These are phyloP conservation scores for Nyssa sinensis DNA, from an alignment of 148 eudicot species.

Conservation along the genomic window DNA sequence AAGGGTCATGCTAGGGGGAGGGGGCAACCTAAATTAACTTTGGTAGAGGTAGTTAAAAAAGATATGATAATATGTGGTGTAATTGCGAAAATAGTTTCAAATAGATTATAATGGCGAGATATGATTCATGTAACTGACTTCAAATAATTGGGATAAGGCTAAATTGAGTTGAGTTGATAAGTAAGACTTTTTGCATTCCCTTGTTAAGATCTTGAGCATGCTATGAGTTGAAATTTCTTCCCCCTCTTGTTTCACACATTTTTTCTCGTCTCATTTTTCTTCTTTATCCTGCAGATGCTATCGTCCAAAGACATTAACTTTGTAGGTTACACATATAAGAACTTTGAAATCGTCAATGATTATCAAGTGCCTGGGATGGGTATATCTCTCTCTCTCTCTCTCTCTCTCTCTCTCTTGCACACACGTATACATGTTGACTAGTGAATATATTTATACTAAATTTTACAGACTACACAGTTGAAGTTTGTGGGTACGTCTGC, in stretches of 20 bases:
- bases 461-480: neutral
- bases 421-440: neutral
- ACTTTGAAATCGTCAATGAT: conserved; percentile 92
- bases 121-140: no score
- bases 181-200: no score
- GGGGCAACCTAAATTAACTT: no score
- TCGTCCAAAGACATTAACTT: conserved; percentile 93
- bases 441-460: neutral
- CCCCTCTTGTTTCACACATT: neutral
- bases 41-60: no score
- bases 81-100: no score
- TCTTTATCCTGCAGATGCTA: conserved; percentile 62
- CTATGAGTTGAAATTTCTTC: neutral
- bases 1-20: no score
- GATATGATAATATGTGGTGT: no score
- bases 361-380: conserved; percentile 98
- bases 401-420: conserved; percentile 3
- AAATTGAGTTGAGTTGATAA: no score
- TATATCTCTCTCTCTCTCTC: conserved; percentile 38
- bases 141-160: no score
- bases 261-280: conserved; percentile 1
- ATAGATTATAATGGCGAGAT: no score
- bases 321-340: conserved; percentile 95
- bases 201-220: neutral
- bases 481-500: neutral